Percentiles rank a stretch among this genome's conserved stretches.
Conservation (phyloP, 176 grass and related monocot genomes). For the Hsuehochloa calcarea region DNA sequence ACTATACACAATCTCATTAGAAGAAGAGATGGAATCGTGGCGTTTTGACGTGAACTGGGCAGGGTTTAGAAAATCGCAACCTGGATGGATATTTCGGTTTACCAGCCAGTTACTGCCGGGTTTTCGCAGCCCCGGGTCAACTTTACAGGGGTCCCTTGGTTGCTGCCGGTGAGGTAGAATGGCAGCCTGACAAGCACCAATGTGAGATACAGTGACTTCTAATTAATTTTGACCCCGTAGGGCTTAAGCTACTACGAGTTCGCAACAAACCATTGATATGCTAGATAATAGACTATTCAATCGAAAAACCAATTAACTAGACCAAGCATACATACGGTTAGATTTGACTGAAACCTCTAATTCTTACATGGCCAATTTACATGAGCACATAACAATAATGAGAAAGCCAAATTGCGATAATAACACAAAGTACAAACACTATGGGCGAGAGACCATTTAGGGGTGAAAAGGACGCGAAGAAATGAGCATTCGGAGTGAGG, state of each 20-base stretch:
- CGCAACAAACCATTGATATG: neutral
- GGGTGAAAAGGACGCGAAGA: slow-evolving; percentile 30
- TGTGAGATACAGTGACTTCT: neutral
- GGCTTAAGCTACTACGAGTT: neutral
- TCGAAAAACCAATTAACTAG: neutral
- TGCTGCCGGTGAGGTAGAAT: too few species aligned
- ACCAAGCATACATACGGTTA: neutral
- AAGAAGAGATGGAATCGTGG: too few species aligned
- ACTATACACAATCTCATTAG: neutral
- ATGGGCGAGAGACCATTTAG: slow-evolving; percentile 30
- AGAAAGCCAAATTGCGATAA: neutral
- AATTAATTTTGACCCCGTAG: neutral
- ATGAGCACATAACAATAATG: neutral
- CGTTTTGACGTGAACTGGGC: too few species aligned
- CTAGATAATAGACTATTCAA: neutral
- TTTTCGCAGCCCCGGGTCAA: too few species aligned
- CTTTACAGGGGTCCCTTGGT: too few species aligned
- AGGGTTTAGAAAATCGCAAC: too few species aligned
- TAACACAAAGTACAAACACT: neutral
- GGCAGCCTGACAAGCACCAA: neutral
- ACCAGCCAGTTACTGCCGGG: too few species aligned
- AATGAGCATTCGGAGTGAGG: slow-evolving; percentile 10
- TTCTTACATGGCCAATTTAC: too few species aligned
- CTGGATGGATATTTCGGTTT: too few species aligned
- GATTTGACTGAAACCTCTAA: neutral